Conservation (phyloP, 495 filamentous ascomycete genomes). For the Lepraria neglecta region DNA sequence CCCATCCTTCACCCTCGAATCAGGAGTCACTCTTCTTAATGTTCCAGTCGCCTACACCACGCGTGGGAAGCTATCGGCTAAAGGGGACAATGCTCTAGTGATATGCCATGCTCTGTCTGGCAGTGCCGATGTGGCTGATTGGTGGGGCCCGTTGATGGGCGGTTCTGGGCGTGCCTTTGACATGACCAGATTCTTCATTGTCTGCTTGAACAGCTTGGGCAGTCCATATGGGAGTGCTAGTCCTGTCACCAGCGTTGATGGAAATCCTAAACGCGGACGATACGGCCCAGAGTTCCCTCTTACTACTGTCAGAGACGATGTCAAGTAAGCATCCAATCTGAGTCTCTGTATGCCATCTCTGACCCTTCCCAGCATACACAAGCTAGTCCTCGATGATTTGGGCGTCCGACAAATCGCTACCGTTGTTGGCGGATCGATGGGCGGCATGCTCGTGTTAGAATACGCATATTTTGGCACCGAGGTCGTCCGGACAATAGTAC, state of each 20-base stretch:
- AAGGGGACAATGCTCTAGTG: constrained; percentile 84
- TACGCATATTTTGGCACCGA: constrained; percentile 95
- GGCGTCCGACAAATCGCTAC: constrained; percentile 81
- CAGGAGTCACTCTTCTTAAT: constrained; percentile 77
- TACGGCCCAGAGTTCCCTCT: constrained; percentile 97
- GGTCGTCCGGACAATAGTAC: constrained; percentile 85
- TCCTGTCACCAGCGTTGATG: constrained; percentile 83
- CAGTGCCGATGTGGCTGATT: constrained; percentile 92
- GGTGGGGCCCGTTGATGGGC: constrained; percentile 95
- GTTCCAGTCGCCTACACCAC: constrained; percentile 92
- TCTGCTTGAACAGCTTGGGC: constrained; percentile 93
- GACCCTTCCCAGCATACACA: constrained; percentile 63
- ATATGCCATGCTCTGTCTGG: constrained; percentile 96
- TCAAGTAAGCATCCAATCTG: constrained; percentile 55
- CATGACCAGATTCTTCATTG: constrained; percentile 81
- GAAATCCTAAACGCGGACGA: constrained; percentile 60
- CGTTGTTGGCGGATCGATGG: constrained; percentile 95
- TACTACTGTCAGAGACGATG: constrained; percentile 92
- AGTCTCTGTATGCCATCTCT: constrained; percentile 20
- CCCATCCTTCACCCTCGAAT: constrained; percentile 88
- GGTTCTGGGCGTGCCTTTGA: constrained; percentile 89
- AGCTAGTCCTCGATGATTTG: constrained; percentile 80
- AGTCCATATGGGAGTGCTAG: constrained; percentile 96
- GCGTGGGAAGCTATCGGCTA: constrained; percentile 65
- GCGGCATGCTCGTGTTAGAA: constrained; percentile 93